Evolutionary conservation across 2,329 filamentous ascomycete species (phyloP).

Genomic region (Ascochyta clinopodiicola): DNA sequence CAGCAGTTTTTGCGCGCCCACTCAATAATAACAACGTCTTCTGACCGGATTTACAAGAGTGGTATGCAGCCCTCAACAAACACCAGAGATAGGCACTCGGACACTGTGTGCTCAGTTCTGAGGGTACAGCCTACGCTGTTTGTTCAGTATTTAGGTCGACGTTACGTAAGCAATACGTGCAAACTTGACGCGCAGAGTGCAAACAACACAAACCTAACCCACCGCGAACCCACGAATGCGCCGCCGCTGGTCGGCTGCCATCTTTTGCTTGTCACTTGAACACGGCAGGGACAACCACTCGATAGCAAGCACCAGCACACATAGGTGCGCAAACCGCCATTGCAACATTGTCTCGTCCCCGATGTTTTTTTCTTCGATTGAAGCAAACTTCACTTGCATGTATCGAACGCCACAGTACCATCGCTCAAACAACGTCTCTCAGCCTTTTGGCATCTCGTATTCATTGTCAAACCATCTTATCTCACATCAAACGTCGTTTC

Average conservation of each 20-base stretch:
- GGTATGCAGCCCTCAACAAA: not conserved
- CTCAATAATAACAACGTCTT: not conserved
- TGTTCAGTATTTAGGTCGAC: not conserved
- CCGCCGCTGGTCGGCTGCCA: constrained; percentile 28
- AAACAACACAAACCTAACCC: constrained; percentile 41
- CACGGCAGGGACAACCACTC: constrained; percentile 26
- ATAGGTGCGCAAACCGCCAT: constrained; percentile 33
- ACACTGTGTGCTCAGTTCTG: not conserved
- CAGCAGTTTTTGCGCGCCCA: constrained; percentile 1
- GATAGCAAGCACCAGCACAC: constrained; percentile 39
- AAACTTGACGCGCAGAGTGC: constrained; percentile 19
- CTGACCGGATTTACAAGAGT: not conserved
- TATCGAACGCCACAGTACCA: constrained; percentile 4
- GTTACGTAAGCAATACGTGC: constrained; percentile 9
- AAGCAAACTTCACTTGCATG: constrained; percentile 13
- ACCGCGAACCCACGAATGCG: constrained; percentile 16
- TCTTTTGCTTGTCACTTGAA: constrained; percentile 26
- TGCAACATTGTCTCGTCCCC: constrained; percentile 5
- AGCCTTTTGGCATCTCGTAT: constrained; percentile 5
- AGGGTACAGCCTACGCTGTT: not conserved
- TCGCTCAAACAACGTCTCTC: constrained; percentile 4
- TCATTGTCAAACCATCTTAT: constrained; percentile 18
- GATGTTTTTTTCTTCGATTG: constrained; percentile 5
- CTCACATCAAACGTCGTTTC: constrained; percentile 15
- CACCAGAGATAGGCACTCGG: not conserved